These are phyloP conservation scores for Dictyostelium intermedium DNA, from an alignment of 78 protist genomes.

Conservation along the genomic window DNA sequence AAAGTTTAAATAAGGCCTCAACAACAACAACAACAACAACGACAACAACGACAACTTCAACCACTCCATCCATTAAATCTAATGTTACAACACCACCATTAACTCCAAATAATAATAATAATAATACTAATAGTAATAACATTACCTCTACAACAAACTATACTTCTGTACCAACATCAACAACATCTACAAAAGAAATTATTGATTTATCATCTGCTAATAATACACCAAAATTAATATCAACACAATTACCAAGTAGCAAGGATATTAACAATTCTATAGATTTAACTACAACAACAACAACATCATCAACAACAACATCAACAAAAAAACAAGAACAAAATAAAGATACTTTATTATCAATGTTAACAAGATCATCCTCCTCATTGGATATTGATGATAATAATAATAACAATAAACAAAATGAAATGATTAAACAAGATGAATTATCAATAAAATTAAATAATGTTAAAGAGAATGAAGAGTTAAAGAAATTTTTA, in stretches of 20 bases:
- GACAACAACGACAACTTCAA: background rate
- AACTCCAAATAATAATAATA: background rate
- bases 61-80: background rate
- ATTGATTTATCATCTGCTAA: background rate
- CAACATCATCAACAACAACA: background rate
- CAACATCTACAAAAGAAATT: background rate
- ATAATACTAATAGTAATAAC: background rate
- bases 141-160: background rate
- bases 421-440: background rate
- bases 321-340: too few relatives aligned
- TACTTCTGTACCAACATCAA: conserved; percentile 10
- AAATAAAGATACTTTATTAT: background rate
- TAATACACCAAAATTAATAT: background rate
- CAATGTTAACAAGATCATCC: background rate
- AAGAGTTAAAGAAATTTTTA: conserved; percentile 14
- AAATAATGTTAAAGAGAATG: background rate
- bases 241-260: background rate
- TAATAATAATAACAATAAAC: background rate
- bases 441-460: background rate
- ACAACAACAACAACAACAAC: conserved; percentile 4
- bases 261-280: background rate
- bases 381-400: background rate
- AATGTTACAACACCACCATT: background rate
- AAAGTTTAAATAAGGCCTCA: background rate
- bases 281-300: background rate